Conservation (phyloP, 805 yeast genomes). For the Candida krabiensis region DNA sequence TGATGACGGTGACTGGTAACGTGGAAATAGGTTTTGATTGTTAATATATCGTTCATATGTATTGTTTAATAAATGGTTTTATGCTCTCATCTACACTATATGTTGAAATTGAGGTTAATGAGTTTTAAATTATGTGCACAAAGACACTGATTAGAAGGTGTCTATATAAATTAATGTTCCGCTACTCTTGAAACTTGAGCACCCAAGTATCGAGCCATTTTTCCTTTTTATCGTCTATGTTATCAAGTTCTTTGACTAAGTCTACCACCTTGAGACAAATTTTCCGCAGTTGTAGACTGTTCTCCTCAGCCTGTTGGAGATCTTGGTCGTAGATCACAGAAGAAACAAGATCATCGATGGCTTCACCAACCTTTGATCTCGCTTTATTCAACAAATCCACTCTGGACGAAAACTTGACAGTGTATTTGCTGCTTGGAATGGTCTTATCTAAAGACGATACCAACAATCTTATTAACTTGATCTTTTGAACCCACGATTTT, state of each 20-base stretch:
- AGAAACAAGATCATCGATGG: conserved; percentile 59
- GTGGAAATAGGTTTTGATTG: too few species aligned
- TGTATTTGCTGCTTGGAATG: conserved; percentile 40
- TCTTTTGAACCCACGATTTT: conserved; percentile 49
- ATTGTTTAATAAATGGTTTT: conserved; percentile 4
- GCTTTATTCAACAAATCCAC: conserved; percentile 48
- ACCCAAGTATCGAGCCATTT: conserved; percentile 61
- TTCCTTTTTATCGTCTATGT: conserved; percentile 49
- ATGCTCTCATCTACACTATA: background rate
- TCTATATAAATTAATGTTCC: too few species aligned
- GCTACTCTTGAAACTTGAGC: conserved; percentile 39
- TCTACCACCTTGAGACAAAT: conserved; percentile 32
- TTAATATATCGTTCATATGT: too few species aligned
- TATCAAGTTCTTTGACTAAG: conserved; percentile 47
- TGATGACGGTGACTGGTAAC: conserved; percentile 75
- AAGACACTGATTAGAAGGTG: too few species aligned
- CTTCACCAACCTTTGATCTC: conserved; percentile 43
- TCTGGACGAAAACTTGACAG: conserved; percentile 35
- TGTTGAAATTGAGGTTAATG: too few species aligned
- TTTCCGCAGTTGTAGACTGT: conserved; percentile 15
- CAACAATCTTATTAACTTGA: conserved; percentile 57
- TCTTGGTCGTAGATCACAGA: conserved; percentile 48
- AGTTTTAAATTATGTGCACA: background rate
- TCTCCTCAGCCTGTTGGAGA: conserved; percentile 35
- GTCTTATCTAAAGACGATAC: conserved; percentile 60